Conservation (phyloP, 495 filamentous ascomycete genomes). For the Podospora bellae-mahoneyi region DNA sequence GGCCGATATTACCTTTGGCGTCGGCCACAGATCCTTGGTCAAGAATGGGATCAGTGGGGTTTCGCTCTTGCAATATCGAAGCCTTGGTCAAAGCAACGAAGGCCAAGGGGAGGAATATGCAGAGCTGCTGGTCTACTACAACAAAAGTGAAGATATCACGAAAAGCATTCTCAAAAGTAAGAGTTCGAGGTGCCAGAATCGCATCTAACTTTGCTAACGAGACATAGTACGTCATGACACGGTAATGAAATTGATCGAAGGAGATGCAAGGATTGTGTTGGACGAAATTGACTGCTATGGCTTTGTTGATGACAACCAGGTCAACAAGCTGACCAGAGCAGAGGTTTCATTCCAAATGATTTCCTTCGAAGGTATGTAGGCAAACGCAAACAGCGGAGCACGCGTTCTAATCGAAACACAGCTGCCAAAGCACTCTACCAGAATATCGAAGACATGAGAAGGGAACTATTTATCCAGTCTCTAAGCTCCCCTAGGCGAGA, state of each 20-base stretch:
- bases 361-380: conserved; percentile 3
- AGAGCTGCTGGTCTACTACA: conserved; percentile 13
- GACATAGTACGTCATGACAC: background rate
- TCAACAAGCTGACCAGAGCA: conserved; percentile 4
- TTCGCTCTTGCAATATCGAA: conserved; percentile 9
- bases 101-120: background rate
- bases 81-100: background rate
- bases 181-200: background rate
- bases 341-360: conserved; percentile 11
- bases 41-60: conserved; percentile 1
- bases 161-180: conserved; percentile 12
- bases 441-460: conserved; percentile 24
- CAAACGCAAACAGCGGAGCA: background rate
- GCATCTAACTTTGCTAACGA: background rate
- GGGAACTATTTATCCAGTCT: conserved; percentile 23
- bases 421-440: conserved; percentile 17
- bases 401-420: background rate
- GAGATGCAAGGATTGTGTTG: conserved; percentile 7
- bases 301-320: background rate
- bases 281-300: conserved; percentile 17
- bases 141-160: background rate
- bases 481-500: conserved; percentile 21
- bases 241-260: background rate
- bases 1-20: conserved; percentile 3
- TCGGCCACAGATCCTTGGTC: conserved; percentile 4